Base-by-base conservation (phyloP, 2,329 filamentous ascomycete genomes). In the Teratosphaeria pseudoeucalypti region DNA sequence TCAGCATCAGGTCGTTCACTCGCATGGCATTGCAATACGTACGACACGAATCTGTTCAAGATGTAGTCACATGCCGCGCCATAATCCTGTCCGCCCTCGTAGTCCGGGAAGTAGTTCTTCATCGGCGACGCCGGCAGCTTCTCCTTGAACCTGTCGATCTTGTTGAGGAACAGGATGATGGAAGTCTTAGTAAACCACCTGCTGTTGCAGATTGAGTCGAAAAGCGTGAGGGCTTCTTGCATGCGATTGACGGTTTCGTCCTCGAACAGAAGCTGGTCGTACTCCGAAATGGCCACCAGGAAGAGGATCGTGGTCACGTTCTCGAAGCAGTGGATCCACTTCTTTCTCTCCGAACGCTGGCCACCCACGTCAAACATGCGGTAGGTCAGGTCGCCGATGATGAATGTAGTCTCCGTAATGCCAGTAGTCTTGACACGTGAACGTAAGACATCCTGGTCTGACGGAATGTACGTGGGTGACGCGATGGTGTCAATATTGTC, bases 281-380 rank as follows among this genome's bases (percentile, higher is more conserved):
- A 96, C 76, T 96, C 92, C 67, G 91, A 96, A 68, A 96, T 96
- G 76, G 92, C 92, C 66, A 96, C 92, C 59, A 96, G 79, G 85
- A 96, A 96, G 47, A 96, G 87, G 68, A 96, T 95, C 10, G 92
- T 95, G 9, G 91, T 96, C 71, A 96, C 92, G 70, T 96, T 96
- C 80, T 96, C 92, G 77, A 96, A 96, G 79, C 92, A 96, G 80
- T 96, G 92, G 69, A 96, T 96, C 92, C 92, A 96, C 85, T 96
- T 96, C 88, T 96, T 96, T 74, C 92, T 87, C 78, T 96, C 92
- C 6, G 90, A 96, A 74, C 92, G 85, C 77, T 96, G 92, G 65
- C 92, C 92, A 82, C 92, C 92, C 54, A 96, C 92, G 71, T 96
- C 92, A 77, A 96, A 96, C 92, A 96, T 96, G 67, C 91, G 86